Evolutionary conservation across 495 filamentous ascomycete species (phyloP), one percentile per base, ranked within the genome.

Genomic region (Hyaloscypha bicolor): DNA sequence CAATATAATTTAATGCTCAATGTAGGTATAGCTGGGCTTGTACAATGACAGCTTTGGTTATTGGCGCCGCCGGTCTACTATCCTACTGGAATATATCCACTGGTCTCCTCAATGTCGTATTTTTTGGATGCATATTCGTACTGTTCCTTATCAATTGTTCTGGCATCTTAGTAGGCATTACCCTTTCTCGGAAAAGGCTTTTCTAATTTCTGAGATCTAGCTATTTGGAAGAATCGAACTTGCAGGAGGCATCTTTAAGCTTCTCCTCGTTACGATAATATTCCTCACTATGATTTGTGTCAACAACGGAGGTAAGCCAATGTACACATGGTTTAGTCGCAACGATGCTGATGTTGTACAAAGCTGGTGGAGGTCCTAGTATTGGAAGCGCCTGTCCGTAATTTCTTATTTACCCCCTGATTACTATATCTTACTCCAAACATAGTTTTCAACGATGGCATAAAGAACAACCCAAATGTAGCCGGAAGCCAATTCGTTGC

Each of bases 141-240:
- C 60, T 81, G 6, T 65, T 79, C 12, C 39, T 74, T 11, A 65
- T 79, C 31, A 82, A 80, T 64, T 72, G 71, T 45, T 71, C 76
- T 19, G 73, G 74, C 9, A 70, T 80, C 3, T 55, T 75, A 62
- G 80, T 79, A 71, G 37, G 69, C 68, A 31, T 16, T 9, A 19
- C 39, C 4, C 4, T 32, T 45, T 11, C 51, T 42, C 22, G 31
- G 25, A 9, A 61, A 14, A n/a, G 51, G 30, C 1, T 16, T 61
- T 52, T 35, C 53, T 45, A 33, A 11, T 19, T 67, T n/a, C 0
- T 16, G 6, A 25, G 1, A 52, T 16, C 2, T 59, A 80, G 78
- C 71, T 74, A 9, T 81, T 80, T 69, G 79, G 78, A 5, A 69
- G 71, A 53, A 70, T 79, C 0, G 80, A 82, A 63, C 71, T 78